A percentile compares a stretch with the other conserved stretches of the same genome.
phyloP scores from a whole-genome alignment of 768 basidiomycete species.

The Pisolithus microcarpus region DNA sequence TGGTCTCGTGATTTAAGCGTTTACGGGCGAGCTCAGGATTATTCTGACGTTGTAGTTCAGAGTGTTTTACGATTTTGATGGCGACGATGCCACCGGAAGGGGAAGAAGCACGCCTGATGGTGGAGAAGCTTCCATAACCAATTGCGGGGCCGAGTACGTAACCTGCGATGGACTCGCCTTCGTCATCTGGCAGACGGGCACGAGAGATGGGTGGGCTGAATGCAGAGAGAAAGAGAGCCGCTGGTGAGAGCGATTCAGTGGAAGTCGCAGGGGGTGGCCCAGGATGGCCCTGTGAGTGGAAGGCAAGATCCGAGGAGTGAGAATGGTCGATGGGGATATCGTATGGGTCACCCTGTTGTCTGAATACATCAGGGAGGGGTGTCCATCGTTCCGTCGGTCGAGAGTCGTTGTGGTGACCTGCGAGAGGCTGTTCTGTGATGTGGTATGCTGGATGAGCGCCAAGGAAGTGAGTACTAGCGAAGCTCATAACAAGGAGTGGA shows the following conservation, averaged over 20 bases:
- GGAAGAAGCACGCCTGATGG: conserved; percentile 62
- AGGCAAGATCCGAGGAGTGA: conserved; percentile 23
- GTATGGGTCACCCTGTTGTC: not conserved
- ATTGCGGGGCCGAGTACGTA: conserved; percentile 73
- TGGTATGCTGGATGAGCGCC: too few species aligned
- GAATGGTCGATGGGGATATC: not conserved
- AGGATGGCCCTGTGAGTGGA: conserved; percentile 10
- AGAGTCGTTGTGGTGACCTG: conserved; percentile 3
- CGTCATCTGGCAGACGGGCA: conserved; percentile 47
- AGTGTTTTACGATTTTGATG: conserved; percentile 72
- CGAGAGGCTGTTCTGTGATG: not conserved
- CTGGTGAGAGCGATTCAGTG: conserved; percentile 42
- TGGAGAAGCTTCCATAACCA: conserved; percentile 77
- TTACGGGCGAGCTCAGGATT: conserved; percentile 43
- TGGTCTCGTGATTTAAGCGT: conserved; percentile 62
- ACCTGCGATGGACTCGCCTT: conserved; percentile 59
- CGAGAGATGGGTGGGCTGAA: conserved; percentile 41
- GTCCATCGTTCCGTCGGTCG: conserved; percentile 9
- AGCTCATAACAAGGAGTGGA: too few species aligned
- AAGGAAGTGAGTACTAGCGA: too few species aligned
- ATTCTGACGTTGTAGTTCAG: conserved; percentile 46
- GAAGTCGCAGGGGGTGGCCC: not conserved
- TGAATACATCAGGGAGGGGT: not conserved
- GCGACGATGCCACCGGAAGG: conserved; percentile 65
- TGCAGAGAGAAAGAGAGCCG: conserved; percentile 65